Base-by-base conservation (phyloP, 2,329 filamentous ascomycete genomes). In the Bipolaris cookei region DNA sequence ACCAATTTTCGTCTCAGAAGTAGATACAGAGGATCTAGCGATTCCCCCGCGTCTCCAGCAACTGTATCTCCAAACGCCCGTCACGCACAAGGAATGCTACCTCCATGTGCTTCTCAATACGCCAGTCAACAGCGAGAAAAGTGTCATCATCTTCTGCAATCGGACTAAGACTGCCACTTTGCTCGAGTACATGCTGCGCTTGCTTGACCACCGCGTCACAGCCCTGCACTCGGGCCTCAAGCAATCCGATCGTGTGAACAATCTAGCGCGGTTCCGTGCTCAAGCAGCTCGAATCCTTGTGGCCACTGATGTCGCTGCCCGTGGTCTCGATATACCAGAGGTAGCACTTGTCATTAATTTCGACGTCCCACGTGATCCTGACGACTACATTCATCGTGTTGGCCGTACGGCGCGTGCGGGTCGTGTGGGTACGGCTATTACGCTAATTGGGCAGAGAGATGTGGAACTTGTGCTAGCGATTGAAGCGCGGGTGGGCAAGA, bases 341-440 rank as follows among this genome's bases (percentile, higher is more conserved):
- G 94, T 98, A 6, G 89, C 86, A 52, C 79, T 98, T 14, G 95
- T 99, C 2, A 81, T 99, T 72, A 98, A 99, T 78, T 99, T 93
- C 77, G 95, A 99, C 73, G 87, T 99, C 0, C 95, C 95, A 0
- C 88, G 94, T n/a, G 92, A 97, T 72, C 92, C 94, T 3, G 93
- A 97, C 75, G 94, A 97, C 77, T 99, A 99, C 76, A 95, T 99
- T 64, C 95, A 99, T 80, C 88, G 95, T 11, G 94, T 97, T 48
- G 95, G 95, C 75, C 89, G 95, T 78, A 99, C 95, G 11, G 95
- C 95, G 3, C 88, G 95, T 84, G 95, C 95, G 0, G 95, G 95
- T 0, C 86, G 92, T 42, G 83, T 83, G 51, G 95, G 95, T 69
- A 89, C 92, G 63, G 88, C 90, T 4, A 87, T 97, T 14, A 96